Evolutionary conservation across 176 grass and related monocot species (phyloP).

Genomic region (Oryza australiensis): DNA sequence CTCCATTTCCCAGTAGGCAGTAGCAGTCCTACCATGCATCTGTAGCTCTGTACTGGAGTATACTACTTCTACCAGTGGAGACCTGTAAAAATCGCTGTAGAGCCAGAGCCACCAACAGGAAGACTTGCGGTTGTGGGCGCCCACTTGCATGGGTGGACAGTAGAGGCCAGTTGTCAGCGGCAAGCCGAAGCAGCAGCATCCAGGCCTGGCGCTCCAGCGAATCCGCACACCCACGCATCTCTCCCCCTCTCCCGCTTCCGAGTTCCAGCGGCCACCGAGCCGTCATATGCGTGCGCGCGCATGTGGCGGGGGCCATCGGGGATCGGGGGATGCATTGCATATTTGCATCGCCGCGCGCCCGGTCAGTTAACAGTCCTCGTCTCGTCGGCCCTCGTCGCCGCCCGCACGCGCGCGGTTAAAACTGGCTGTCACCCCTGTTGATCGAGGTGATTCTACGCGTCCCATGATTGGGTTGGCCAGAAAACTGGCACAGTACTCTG

Average conservation of each 20-base stretch:
- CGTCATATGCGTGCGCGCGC: no score
- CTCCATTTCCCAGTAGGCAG: slow-evolving; percentile 25
- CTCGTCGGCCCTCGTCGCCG: not conserved
- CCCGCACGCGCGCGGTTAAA: not conserved
- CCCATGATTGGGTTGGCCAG: slow-evolving; percentile 1
- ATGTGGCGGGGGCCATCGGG: not conserved
- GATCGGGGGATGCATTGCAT: no score
- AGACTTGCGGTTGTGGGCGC: not conserved
- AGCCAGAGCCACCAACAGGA: not conserved
- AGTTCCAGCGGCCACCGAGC: not conserved
- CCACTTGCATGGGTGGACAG: slow-evolving; percentile 12
- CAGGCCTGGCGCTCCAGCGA: not conserved
- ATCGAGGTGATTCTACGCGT: not conserved
- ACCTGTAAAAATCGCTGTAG: not conserved
- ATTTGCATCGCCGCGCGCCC: no score
- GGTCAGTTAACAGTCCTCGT: slow-evolving; percentile 4
- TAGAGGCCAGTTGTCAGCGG: slow-evolving; percentile 46
- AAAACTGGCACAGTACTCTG: not conserved
- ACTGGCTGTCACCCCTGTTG: not conserved
- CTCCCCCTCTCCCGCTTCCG: not conserved
- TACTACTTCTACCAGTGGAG: not conserved
- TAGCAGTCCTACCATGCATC: not conserved
- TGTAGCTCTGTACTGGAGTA: not conserved
- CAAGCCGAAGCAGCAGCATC: slow-evolving; percentile 13
- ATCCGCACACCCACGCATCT: not conserved